Base-by-base conservation (phyloP, 169 alveolate genomes). In the Theileria annulata region DNA sequence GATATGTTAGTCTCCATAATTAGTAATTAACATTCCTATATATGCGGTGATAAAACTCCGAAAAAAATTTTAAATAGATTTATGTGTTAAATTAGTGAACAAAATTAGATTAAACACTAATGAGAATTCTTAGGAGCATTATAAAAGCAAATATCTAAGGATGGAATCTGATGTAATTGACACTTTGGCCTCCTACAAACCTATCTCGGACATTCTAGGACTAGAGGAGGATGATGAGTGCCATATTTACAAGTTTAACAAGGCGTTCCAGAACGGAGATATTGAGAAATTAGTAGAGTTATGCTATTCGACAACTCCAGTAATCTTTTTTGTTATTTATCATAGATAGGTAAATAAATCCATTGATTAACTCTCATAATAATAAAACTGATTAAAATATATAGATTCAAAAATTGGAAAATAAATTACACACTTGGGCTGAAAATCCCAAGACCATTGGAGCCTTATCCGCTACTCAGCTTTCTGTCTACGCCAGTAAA, bases 391-490 rank as follows among this genome's bases (percentile, higher is more conserved):
- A 71, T 9, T 13, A 15, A 25, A 13, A 17, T 51, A 47, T 60
- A 28, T 81, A 94, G 95, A 94, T 93, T 31, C 95, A 90, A 78
- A 91, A 93, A 71, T 71, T 94, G 58, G 96, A 94, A 71, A 95
- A 87, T 71, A 90, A 92, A 48, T 81, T 96, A 92, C 99, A 96
- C 77, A 96, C 98, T 8, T 96, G 99, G 98, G 99, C 99, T 3
- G 97, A 94, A 8, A 96, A 94, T 74, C 99, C 99, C 23, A 93
- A 89, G 77, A 95, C 98, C n/a, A 93, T 96, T 35, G 98, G 98
- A 17, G 96, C 98, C n/a, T 90, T 96, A 25, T 96, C 99, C 6
- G 98, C 98, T 37, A 95, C 97, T 17, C 98, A 96, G 85, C 86
- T 96, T 78, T 98, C 98, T n/a, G 94, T 96, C 47, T 82, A 93